Evolutionary conservation across 257 asterid genomes (phyloP).

Genomic region (Primulina huaijiensis): DNA sequence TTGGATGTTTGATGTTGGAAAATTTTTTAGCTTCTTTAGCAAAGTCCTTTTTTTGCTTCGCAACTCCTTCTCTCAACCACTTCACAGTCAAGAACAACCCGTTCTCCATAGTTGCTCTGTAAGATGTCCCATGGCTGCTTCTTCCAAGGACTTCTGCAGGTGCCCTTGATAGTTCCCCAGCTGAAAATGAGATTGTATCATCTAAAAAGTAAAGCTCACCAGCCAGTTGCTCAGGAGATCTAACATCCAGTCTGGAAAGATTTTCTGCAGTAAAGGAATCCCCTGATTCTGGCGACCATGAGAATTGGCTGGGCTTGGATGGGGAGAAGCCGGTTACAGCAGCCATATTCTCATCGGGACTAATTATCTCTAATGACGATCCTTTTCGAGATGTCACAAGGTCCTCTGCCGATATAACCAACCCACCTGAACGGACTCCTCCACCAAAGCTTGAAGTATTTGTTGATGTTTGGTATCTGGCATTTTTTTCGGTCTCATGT

Average conservation of each 20-base stretch:
- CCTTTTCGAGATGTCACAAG: slow-evolving; percentile 58
- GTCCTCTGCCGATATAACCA: slow-evolving; percentile 71
- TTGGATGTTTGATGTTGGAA: slow-evolving; percentile 87
- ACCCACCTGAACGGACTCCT: slow-evolving; percentile 45
- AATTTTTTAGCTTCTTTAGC: slow-evolving; percentile 97
- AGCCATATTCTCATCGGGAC: slow-evolving; percentile 68
- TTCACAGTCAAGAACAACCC: slow-evolving; percentile 90
- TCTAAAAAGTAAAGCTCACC: slow-evolving; percentile 94
- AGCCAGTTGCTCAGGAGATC: slow-evolving; percentile 80
- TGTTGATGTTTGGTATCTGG: slow-evolving; percentile 41
- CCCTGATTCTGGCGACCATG: slow-evolving; percentile 95
- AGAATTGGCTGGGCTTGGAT: slow-evolving; percentile 72
- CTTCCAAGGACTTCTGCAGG: slow-evolving; percentile 98
- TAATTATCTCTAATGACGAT: slow-evolving; percentile 60
- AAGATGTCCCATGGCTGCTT: slow-evolving; percentile 97
- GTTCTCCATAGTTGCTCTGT: slow-evolving; percentile 72
- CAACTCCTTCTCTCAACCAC: slow-evolving; percentile 98
- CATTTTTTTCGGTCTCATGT: slow-evolving; percentile 46
- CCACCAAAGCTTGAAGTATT: slow-evolving; percentile 50
- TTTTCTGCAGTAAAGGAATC: slow-evolving; percentile 69
- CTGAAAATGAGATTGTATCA: slow-evolving; percentile 77
- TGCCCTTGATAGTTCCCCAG: slow-evolving; percentile 87
- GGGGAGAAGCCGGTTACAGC: slow-evolving; percentile 81
- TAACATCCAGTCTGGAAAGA: slow-evolving; percentile 71
- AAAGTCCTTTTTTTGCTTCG: slow-evolving; percentile 91